Base-by-base conservation (phyloP, 768 basidiomycete genomes). In the Naganishia randhawae region DNA sequence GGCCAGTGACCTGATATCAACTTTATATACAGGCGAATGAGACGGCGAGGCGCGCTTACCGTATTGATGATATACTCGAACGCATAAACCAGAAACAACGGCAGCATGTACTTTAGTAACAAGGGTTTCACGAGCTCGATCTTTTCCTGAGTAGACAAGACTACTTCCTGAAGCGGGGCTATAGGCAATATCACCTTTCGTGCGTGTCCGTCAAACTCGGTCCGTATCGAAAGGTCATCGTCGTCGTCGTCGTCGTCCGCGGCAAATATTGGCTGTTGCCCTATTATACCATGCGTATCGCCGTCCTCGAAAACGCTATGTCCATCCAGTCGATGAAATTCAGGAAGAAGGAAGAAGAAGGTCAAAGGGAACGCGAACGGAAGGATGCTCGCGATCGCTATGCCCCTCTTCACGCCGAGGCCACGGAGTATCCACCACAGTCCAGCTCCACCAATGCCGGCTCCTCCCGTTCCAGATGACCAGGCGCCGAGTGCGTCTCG, bases 391-490 rank as follows among this genome's bases (percentile, higher is more conserved):
- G 75, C 75, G 16, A 95, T 74, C 1, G 91, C 90, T 27, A 98
- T 86, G 1, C 93, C 96, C 13, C 82, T 74, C 50, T 86, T 85
- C 6, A 99, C 91, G 25, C 96, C 95, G 0, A 95, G 80, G 1
- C 86, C 85, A 22, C 96, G 84, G 4, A 98, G 81, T 71, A 92
- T 84, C 95, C 95, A 98, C 96, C 96, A 98, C 14, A 96, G 75
- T 42, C 89, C 89, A 0, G 95, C 92, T 8, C 95, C 95, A 0
- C 88, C 89, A 0, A 99, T 85, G 0, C 95, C 95, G 0, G 95
- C 95, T 5, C 89, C 91, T 1, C 95, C 95, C 0, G 95, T 98
- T 0, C 95, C 95, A 10, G 89, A 88, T 8, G 94, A 88, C 79
- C 97, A 99, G 75, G 92, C 96, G 5, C 95, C 92, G 13, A 99